These are phyloP conservation scores for Naganishia albida DNA, from an alignment of 1,284 basidiomycete species.

Conservation along the genomic window DNA sequence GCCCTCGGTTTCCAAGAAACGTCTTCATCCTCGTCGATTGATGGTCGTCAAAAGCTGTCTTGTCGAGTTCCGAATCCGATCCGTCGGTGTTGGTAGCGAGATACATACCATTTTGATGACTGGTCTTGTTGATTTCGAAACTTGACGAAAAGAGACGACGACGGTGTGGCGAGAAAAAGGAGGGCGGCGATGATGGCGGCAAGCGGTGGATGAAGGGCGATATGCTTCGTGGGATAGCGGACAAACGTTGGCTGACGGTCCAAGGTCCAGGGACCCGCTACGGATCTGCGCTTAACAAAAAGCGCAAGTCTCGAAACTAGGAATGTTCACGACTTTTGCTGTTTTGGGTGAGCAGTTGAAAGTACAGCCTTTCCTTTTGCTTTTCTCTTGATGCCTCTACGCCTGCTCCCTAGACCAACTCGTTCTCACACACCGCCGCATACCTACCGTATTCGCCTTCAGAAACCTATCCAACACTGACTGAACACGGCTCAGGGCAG, in stretches of 20 bases:
- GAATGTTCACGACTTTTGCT: not conserved
- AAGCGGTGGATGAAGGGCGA: constrained; percentile 1
- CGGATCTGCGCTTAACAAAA: not conserved
- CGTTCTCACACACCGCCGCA: no score
- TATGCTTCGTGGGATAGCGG: constrained; percentile 15
- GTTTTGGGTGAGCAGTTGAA: no score
- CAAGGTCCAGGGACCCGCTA: no score
- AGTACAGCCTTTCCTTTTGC: no score
- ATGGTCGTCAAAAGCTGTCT: not conserved
- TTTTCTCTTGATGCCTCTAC: not conserved
- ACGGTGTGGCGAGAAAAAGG: constrained; percentile 32
- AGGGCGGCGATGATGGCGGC: constrained; percentile 12
- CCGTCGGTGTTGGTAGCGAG: not conserved
- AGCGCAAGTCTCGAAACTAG: not conserved
- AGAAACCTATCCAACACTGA: no score
- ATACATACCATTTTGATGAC: constrained; percentile 43
- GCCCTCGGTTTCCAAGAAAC: not conserved
- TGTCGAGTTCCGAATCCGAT: not conserved
- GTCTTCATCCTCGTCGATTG: not conserved
- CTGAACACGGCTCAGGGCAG: no score
- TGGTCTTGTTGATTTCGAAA: constrained; percentile 30
- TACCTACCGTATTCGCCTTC: no score
- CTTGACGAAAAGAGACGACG: constrained; percentile 35
- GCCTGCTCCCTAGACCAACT: not conserved
- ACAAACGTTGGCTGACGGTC: not conserved